Conservation (phyloP, 495 filamentous ascomycete genomes). For the Filosporella fistucella region DNA sequence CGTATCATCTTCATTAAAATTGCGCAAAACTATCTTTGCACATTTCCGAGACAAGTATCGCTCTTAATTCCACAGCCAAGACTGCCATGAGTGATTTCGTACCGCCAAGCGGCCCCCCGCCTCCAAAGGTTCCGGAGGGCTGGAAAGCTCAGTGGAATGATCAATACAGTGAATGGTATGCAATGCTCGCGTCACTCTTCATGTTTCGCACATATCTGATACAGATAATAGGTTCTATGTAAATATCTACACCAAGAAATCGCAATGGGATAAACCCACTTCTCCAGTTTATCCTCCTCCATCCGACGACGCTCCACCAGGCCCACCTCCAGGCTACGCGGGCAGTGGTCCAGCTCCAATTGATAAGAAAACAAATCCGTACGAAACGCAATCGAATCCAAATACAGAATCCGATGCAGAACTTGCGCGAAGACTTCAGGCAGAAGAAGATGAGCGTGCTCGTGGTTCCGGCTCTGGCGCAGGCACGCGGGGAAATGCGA, state of each 20-base stretch:
- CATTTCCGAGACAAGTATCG: too few species aligned
- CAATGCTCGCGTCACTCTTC: not conserved
- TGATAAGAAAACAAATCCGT: conserved; percentile 52
- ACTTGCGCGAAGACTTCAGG: conserved; percentile 73
- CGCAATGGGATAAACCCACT: conserved; percentile 81
- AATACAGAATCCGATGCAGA: conserved; percentile 63
- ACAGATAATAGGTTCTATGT: conserved; percentile 69
- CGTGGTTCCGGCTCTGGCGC: conserved; percentile 16
- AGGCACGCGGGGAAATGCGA: conserved; percentile 15
- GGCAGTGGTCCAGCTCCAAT: conserved; percentile 30
- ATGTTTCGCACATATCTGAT: conserved; percentile 2
- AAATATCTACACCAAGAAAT: conserved; percentile 78
- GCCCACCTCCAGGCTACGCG: conserved; percentile 63
- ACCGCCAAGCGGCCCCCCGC: conserved; percentile 75
- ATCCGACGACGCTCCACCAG: conserved; percentile 36
- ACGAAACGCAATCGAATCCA: conserved; percentile 39
- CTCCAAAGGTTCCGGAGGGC: conserved; percentile 76
- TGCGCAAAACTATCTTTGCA: not conserved
- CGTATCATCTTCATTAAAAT: not conserved
- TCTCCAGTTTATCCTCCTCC: conserved; percentile 48
- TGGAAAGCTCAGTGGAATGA: conserved; percentile 69
- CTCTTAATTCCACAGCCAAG: not conserved
- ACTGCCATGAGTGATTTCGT: conserved; percentile 53
- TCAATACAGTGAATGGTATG: conserved; percentile 74
- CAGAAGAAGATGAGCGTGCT: conserved; percentile 69